Base-by-base conservation (phyloP, 2,329 filamentous ascomycete species). In the Elsinoe ampelina region DNA sequence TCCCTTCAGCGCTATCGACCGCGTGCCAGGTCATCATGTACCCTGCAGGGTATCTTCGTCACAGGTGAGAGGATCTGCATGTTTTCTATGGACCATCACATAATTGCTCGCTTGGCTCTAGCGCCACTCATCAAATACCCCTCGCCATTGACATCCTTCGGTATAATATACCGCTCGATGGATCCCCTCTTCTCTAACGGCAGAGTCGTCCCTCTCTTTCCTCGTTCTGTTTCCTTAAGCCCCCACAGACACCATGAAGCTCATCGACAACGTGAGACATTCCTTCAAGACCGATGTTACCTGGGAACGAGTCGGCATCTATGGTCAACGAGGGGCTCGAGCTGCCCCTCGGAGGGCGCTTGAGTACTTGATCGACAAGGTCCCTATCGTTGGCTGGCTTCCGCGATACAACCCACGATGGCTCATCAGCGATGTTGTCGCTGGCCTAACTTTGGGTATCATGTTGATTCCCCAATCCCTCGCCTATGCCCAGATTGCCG, bases 401-500 rank as follows among this genome's bases (percentile, higher is more conserved):
- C 81, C 83, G 10, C 73, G 73, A 45, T 86, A 86, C 66, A 75
- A 81, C 15, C 76, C 74, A 4, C 70, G 75, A 73, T 86, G 82
- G 82, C 64, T 85, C 1, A 58, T 81, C 15, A 80, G 81, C 63
- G 82, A 86, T 64, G 67, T 78, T 10, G 79, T 85, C 61, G 81
- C 80, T 10, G 83, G 83, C 15, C 72, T 80, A 61, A 85, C 80
- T 11, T 70, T 84, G 22, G 81, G 80, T 7, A 72, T 82, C 26
- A 77, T 82, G 72, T 70, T 84, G 42, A 82, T 84, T 56, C 81
- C 81, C 0, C 81, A 84, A 63, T 79, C 77, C 2, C 65, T 84
- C n/a, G 79, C 80, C 0, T 84, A 83, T 62, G 80, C 81, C 2
- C 80, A 81, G 61, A 80, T 84, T 58, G 81, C 81, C 3, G 80